phyloP scores from a whole-genome alignment of 148 eudicot genomes.

The Diospyros lotus region DNA sequence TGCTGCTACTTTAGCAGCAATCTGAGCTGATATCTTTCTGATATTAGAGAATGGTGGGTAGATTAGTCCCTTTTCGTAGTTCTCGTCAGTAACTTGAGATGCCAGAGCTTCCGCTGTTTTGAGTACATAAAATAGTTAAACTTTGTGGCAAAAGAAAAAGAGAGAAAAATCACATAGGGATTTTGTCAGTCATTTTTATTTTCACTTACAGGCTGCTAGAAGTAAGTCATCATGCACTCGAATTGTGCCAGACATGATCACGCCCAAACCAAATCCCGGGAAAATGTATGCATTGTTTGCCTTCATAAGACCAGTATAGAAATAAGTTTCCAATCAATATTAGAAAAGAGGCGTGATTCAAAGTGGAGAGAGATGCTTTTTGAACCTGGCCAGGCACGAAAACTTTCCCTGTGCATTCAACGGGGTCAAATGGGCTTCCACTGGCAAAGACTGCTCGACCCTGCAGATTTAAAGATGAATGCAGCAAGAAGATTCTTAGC shows the following conservation, averaged over 20 bases:
- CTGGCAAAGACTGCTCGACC: conserved; percentile 81
- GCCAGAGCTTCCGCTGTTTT: conserved; percentile 90
- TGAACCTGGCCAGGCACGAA: conserved; percentile 76
- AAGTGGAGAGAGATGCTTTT: background rate
- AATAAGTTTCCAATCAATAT: background rate
- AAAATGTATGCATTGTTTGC: conserved; percentile 92
- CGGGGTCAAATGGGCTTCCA: conserved; percentile 87
- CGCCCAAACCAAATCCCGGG: conserved; percentile 88
- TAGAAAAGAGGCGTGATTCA: background rate
- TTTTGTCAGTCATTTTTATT: background rate
- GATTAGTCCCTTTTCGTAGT: conserved; percentile 42
- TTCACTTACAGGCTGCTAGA: conserved; percentile 78
- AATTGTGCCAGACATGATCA: conserved; percentile 85
- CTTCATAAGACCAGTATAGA: conserved; percentile 29
- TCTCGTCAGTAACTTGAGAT: conserved; percentile 57
- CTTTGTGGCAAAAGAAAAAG: background rate
- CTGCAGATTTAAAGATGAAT: conserved; percentile 26
- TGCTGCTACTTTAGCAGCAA: conserved; percentile 53
- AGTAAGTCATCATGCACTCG: conserved; percentile 83
- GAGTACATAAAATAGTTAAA: background rate
- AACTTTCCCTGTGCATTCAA: conserved; percentile 56
- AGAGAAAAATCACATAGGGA: background rate
- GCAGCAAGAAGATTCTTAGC: background rate
- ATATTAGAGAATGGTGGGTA: conserved; percentile 52
- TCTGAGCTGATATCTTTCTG: conserved; percentile 51